Evolutionary conservation across 2,329 filamentous ascomycete genomes (phyloP).

Genomic region (Ophiostoma tasmaniense): DNA sequence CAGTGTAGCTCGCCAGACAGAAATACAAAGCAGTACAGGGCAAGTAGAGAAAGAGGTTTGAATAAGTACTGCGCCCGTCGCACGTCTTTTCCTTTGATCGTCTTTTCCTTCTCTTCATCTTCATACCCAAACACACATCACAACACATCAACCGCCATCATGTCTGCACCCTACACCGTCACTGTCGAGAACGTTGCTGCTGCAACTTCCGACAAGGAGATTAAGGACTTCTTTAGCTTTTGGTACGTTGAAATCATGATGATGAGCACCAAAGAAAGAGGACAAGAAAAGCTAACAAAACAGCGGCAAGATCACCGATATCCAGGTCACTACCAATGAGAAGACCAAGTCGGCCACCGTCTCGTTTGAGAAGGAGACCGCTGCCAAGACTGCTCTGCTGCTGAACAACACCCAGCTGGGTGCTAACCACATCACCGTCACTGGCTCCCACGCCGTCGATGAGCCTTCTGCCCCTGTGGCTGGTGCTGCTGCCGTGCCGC

Average conservation of each 20-base stretch:
- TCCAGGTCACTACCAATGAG: constrained; percentile 64
- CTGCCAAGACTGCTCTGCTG: constrained; percentile 91
- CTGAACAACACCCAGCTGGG: constrained; percentile 96
- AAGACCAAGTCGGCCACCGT: constrained; percentile 79
- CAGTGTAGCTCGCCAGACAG: not conserved
- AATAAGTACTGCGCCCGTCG: constrained; percentile 11
- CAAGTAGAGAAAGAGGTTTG: not conserved
- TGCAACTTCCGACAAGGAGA: constrained; percentile 78
- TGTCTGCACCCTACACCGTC: constrained; percentile 22
- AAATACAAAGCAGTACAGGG: not conserved
- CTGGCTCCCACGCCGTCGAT: constrained; percentile 55
- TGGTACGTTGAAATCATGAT: constrained; percentile 45
- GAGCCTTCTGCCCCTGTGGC: constrained; percentile 35
- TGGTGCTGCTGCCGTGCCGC: constrained; percentile 36
- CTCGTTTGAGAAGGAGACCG: constrained; percentile 92
- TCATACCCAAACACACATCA: not conserved
- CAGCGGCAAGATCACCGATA: constrained; percentile 82
- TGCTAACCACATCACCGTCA: constrained; percentile 69
- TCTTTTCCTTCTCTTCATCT: not conserved
- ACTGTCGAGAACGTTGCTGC: constrained; percentile 82
- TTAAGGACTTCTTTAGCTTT: constrained; percentile 97
- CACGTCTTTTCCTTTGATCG: not conserved
- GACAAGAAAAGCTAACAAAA: too few relatives aligned
- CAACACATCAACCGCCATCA: constrained; percentile 11
- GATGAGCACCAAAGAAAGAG: too few relatives aligned